These are phyloP conservation scores for Pichia sp. DNA, from an alignment of 1,139 yeast genomes.

Conservation along the genomic window DNA sequence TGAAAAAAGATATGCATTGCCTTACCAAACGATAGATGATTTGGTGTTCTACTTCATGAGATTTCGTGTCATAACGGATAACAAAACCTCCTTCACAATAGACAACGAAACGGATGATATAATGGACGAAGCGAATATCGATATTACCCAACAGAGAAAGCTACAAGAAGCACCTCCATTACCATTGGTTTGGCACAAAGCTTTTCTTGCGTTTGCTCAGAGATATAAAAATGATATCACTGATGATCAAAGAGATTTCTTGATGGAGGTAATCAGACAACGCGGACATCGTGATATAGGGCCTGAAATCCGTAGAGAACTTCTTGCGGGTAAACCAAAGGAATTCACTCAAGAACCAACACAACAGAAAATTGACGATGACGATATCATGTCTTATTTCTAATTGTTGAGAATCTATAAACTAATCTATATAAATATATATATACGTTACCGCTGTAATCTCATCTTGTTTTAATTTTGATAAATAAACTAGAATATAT, in stretches of 20 bases:
- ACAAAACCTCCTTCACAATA: conserved; percentile 14
- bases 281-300: conserved; percentile 87
- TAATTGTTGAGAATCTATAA: conserved; percentile 11
- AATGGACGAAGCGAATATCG: conserved; percentile 33
- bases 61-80: conserved; percentile 58
- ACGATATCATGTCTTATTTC: conserved; percentile 32
- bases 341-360: conserved; percentile 40
- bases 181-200: conserved; percentile 97
- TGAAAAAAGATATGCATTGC: conserved; percentile 94
- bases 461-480: conserved; percentile 30
- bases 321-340: conserved; percentile 63
- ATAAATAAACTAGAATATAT: conserved; percentile 76
- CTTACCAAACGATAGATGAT: conserved; percentile 93
- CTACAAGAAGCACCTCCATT: conserved; percentile 52
- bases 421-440: neutral
- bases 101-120: conserved; percentile 31
- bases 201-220: conserved; percentile 89
- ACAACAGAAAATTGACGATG: conserved; percentile 20
- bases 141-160: conserved; percentile 29
- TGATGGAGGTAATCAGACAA: conserved; percentile 85
- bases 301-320: conserved; percentile 91
- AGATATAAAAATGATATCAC: conserved; percentile 95
- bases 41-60: conserved; percentile 93
- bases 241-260: conserved; percentile 92
- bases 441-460: neutral